Evolutionary conservation across 768 basidiomycete species (phyloP).

Genomic region (Suillus subluteus): DNA sequence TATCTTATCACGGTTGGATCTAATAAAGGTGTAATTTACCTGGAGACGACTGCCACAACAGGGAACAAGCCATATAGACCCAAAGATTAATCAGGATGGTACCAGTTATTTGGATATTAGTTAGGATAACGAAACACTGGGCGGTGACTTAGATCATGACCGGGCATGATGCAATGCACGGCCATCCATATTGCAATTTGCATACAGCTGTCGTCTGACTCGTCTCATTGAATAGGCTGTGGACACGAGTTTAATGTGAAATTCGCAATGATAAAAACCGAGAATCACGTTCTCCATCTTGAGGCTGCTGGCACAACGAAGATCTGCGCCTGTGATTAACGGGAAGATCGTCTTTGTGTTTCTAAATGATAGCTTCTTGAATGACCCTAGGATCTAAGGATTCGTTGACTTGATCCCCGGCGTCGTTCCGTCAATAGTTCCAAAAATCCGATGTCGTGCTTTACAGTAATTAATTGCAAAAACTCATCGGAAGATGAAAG

Average conservation of each 20-base stretch:
- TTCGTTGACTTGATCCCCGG: not conserved
- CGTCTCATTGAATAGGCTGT: not conserved
- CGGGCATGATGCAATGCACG: too few relatives aligned
- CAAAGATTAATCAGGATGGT: not conserved
- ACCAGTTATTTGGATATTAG: not conserved
- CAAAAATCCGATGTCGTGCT: not conserved
- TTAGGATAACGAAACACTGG: not conserved
- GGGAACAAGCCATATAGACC: not conserved
- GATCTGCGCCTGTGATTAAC: not conserved
- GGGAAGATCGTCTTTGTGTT: not conserved
- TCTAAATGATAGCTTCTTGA: not conserved
- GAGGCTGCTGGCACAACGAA: not conserved
- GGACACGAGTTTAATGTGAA: not conserved
- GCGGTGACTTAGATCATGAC: too few relatives aligned
- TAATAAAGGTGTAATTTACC: not conserved
- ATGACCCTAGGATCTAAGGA: not conserved
- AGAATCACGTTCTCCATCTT: not conserved
- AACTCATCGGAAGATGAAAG: not conserved
- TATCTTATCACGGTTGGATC: not conserved
- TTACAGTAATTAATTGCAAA: not conserved
- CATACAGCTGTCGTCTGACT: not conserved
- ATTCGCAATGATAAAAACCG: not conserved
- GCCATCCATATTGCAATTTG: not conserved
- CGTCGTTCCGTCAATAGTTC: not conserved
- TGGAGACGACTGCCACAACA: not conserved